A percentile compares a stretch with the other conserved stretches of the same genome.
Evolutionary conservation across 2,329 filamentous ascomycete species (phyloP).

Genomic region (Penicillium sp.): DNA sequence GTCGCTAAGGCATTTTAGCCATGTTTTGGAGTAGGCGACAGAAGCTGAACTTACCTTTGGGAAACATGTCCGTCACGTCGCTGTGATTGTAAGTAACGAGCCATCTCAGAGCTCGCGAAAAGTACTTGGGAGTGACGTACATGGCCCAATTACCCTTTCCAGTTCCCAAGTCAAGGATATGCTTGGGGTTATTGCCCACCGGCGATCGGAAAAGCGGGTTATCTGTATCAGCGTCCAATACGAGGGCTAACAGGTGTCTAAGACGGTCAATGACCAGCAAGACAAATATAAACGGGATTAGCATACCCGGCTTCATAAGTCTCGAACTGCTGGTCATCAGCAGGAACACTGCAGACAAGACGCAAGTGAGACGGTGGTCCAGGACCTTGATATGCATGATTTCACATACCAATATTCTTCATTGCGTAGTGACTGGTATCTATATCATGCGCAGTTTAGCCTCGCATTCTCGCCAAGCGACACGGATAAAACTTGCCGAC

Average conservation of each 20-base stretch:
- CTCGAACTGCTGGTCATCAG: not conserved
- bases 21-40: not conserved
- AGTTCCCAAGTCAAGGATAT: not conserved
- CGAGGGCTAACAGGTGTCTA: not conserved
- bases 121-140: not conserved
- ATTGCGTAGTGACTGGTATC: too few species aligned
- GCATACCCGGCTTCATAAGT: not conserved
- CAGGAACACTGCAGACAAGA: not conserved
- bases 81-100: not conserved
- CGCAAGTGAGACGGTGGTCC: too few species aligned
- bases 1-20: not conserved
- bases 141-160: slow-evolving; percentile 2
- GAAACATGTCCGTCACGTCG: not conserved
- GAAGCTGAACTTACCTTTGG: not conserved
- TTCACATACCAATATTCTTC: too few species aligned
- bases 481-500: too few species aligned
- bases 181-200: not conserved
- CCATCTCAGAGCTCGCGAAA: too few species aligned
- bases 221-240: not conserved
- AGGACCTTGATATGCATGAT: too few species aligned
- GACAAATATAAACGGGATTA: too few species aligned
- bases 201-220: not conserved
- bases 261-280: too few species aligned
- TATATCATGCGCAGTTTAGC: too few species aligned
- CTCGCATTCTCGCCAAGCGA: too few species aligned